Conservation (phyloP, 1,139 yeast species). For the Yamadazyma sp. region DNA sequence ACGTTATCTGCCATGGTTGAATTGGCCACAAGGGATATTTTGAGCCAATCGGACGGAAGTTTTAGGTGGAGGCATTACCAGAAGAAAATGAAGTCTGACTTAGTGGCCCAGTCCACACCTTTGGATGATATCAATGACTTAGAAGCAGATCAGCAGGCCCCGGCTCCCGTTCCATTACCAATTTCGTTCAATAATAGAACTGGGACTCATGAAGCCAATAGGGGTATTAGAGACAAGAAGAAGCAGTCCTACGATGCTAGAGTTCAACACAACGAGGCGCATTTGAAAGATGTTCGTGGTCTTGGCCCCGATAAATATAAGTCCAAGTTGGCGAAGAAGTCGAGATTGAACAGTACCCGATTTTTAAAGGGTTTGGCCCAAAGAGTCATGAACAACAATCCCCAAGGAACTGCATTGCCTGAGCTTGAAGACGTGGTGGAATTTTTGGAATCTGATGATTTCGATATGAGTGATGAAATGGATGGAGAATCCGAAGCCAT, state of each 20-base stretch:
- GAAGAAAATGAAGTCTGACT: slow-evolving; percentile 18
- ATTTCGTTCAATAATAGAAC: slow-evolving; percentile 84
- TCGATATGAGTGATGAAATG: slow-evolving; percentile 35
- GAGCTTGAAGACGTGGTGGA: slow-evolving; percentile 54
- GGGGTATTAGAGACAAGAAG: slow-evolving; percentile 82
- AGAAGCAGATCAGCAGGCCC: slow-evolving; percentile 27
- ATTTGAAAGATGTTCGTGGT: slow-evolving; percentile 74
- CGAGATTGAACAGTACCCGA: slow-evolving; percentile 53
- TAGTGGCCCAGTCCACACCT: slow-evolving; percentile 22
- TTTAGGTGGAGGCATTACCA: slow-evolving; percentile 48
- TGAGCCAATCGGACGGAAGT: slow-evolving; percentile 48
- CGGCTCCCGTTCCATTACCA: slow-evolving; percentile 44
- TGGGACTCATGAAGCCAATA: slow-evolving; percentile 71
- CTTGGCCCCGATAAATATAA: slow-evolving; percentile 66
- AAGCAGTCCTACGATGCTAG: slow-evolving; percentile 79
- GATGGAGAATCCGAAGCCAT: slow-evolving; percentile 42
- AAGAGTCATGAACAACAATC: slow-evolving; percentile 40
- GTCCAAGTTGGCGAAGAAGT: slow-evolving; percentile 42
- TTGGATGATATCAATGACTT: slow-evolving; percentile 29
- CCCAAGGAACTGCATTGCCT: slow-evolving; percentile 51
- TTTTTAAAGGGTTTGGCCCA: slow-evolving; percentile 58
- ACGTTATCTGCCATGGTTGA: slow-evolving; percentile 70
- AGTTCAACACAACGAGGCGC: slow-evolving; percentile 64
- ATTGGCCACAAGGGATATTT: slow-evolving; percentile 66
- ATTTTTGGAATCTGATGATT: slow-evolving; percentile 50